A percentile compares a stretch with the other conserved stretches of the same genome.
phyloP scores from a whole-genome alignment of 768 basidiomycete genomes.

The Lyophyllum decastes region DNA sequence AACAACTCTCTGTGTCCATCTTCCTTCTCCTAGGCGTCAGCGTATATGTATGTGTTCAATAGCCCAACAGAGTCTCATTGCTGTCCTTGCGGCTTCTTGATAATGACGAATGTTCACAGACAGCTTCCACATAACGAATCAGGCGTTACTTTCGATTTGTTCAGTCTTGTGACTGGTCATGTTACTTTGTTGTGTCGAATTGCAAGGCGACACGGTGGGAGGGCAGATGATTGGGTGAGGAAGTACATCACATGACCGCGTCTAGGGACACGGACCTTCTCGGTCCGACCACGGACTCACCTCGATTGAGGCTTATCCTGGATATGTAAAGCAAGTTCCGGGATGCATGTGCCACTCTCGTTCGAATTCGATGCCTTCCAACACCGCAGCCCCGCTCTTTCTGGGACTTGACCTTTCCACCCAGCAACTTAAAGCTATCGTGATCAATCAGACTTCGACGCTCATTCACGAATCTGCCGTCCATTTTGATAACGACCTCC shows the following conservation, averaged over 20 bases:
- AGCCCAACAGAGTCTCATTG: too few species aligned
- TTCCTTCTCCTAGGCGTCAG: not conserved
- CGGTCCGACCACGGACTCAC: not conserved
- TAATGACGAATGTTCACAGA: too few species aligned
- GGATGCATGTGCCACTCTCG: not conserved
- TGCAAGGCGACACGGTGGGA: too few species aligned
- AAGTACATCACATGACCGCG: not conserved
- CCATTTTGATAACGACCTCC: constrained; percentile 80
- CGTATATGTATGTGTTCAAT: too few species aligned
- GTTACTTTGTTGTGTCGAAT: too few species aligned
- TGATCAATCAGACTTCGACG: constrained; percentile 56
- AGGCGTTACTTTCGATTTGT: too few species aligned
- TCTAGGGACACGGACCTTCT: not conserved
- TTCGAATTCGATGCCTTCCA: constrained; percentile 13
- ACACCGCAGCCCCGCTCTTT: constrained; percentile 39
- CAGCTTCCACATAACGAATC: too few species aligned
- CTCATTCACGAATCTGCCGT: constrained; percentile 72
- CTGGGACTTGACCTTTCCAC: constrained; percentile 88
- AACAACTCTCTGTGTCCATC: not conserved
- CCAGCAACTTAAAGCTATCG: constrained; percentile 78
- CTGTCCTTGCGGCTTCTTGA: too few species aligned
- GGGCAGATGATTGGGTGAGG: too few species aligned
- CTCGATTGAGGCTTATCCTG: not conserved
- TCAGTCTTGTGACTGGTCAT: too few species aligned
- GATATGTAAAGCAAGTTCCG: not conserved